Base-by-base conservation (phyloP, 306 rosid species). In the Elaeagnus macrophylla region DNA sequence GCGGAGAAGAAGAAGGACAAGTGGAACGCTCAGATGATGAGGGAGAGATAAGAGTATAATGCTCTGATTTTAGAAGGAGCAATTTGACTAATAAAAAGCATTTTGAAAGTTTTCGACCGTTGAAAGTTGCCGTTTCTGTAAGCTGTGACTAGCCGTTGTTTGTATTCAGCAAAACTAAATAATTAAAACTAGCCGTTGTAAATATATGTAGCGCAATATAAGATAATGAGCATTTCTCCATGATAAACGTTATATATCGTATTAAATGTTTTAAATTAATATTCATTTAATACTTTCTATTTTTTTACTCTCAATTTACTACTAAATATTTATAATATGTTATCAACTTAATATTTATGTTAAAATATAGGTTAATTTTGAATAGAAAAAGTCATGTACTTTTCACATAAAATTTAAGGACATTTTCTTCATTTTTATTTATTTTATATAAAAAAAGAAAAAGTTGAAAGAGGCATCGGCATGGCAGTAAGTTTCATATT, bases 141-240 rank as follows among this genome's bases (percentile, higher is more conserved):
- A 63, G 43, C 14, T 37, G 32, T 25, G 51, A 63, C 61, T 63
- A 70, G 70, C 70, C 75, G 75, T 70, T 70, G 49, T 19, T 42
- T 9, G 48, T 41, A 9, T 40, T 10, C 9, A 4, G 20, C 1
- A 1, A 25, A 25, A 25, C 2, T 25, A 25, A 25, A 25, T 25
- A 25, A 25, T 2, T 25, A 25, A 25, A 25, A 25, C 32, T 25
- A 25, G 32, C 32, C 13, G 46, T 41, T 13, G 2, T 7, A 12
- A 12, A 9, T 13, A 44, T 11, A 45, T 17, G 49, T 45, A 12
- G 18, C 15, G 49, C 8, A 45, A 45, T 12, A n/a, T 45, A 4
- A 11, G 49, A 17, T 6, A 3, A 7, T 14, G 49, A 7, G 49
- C n/a, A 13, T 44, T 8, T 13, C 15, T 8, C 12, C 47, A 36